Percentiles rank a stretch among this genome's conserved stretches.
Evolutionary conservation across 129 eudicot species (phyloP).

Genomic region (Ambrosia trifida): DNA sequence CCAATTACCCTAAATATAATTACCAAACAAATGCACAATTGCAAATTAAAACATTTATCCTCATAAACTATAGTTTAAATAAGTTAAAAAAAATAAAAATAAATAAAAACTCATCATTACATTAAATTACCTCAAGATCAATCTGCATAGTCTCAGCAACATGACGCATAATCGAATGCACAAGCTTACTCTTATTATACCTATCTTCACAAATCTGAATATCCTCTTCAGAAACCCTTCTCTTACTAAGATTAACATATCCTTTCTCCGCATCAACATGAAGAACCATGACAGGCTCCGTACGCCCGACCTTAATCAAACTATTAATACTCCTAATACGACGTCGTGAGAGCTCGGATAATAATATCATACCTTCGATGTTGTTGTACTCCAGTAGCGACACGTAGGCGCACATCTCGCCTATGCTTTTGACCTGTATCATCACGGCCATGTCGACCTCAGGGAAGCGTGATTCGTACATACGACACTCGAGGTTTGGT

Average conservation of each 20-base stretch:
- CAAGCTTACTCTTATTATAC: constrained; percentile 91
- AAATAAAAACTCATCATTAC: constrained; percentile 28
- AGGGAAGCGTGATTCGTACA: constrained; percentile 88
- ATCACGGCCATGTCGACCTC: constrained; percentile 88
- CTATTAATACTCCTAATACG: constrained; percentile 92
- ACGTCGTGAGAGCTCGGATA: constrained; percentile 92
- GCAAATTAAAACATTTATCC: neutral
- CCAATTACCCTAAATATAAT: neutral
- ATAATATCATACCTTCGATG: constrained; percentile 86
- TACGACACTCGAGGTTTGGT: constrained; percentile 87
- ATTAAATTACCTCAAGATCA: constrained; percentile 94
- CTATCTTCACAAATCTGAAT: constrained; percentile 81
- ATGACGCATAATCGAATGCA: constrained; percentile 94
- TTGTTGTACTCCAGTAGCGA: constrained; percentile 89
- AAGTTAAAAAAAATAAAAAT: neutral
- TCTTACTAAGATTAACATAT: constrained; percentile 81
- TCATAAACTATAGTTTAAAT: neutral
- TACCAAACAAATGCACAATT: neutral
- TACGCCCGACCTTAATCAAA: constrained; percentile 86
- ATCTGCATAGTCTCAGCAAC: constrained; percentile 74
- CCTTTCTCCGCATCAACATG: constrained; percentile 90
- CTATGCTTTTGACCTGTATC: constrained; percentile 91
- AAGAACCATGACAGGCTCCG: constrained; percentile 91
- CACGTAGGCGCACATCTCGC: constrained; percentile 92
- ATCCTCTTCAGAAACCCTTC: constrained; percentile 93